Evolutionary conservation across 768 basidiomycete genomes (phyloP).

Genomic region (Lactarius hengduanensis): DNA sequence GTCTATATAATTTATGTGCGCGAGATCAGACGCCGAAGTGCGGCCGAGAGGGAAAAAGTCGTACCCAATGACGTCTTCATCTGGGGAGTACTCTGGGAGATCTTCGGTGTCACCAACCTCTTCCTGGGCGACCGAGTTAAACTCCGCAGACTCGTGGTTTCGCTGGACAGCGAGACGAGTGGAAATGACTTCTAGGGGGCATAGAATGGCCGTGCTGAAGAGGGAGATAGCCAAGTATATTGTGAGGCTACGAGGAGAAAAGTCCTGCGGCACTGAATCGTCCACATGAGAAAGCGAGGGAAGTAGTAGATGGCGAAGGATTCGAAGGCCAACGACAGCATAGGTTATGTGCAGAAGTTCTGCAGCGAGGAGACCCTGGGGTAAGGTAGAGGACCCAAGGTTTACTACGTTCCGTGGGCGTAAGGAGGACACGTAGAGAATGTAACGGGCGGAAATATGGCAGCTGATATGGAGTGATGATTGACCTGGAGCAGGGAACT

Average conservation of each 20-base stretch:
- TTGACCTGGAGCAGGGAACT: constrained; percentile 49
- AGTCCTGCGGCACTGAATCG: constrained; percentile 39
- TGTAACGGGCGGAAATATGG: constrained; percentile 57
- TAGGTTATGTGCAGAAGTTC: constrained; percentile 47
- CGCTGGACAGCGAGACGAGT: constrained; percentile 81
- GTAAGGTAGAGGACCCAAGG: constrained; percentile 84
- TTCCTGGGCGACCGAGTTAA: constrained; percentile 73
- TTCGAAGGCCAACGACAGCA: constrained; percentile 43
- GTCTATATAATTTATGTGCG: constrained; percentile 4
- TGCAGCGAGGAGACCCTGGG: constrained; percentile 56
- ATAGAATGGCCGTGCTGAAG: constrained; percentile 56
- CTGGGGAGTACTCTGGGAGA: constrained; percentile 56
- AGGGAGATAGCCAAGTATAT: constrained; percentile 58
- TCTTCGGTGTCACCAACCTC: constrained; percentile 64
- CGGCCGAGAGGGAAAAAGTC: constrained; percentile 29
- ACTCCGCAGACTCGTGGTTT: constrained; percentile 74
- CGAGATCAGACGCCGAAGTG: constrained; percentile 6
- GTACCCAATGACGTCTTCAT: constrained; percentile 86
- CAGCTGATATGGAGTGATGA: constrained; percentile 79
- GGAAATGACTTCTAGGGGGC: constrained; percentile 78
- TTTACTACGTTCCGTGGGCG: constrained; percentile 73
- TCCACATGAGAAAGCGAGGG: constrained; percentile 47
- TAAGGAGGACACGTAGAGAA: constrained; percentile 69
- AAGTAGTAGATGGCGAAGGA: constrained; percentile 53
- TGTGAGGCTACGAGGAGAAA: constrained; percentile 49